These are phyloP conservation scores for Cynara cardunculus DNA, from an alignment of 129 eudicot genomes.

Conservation along the genomic window DNA sequence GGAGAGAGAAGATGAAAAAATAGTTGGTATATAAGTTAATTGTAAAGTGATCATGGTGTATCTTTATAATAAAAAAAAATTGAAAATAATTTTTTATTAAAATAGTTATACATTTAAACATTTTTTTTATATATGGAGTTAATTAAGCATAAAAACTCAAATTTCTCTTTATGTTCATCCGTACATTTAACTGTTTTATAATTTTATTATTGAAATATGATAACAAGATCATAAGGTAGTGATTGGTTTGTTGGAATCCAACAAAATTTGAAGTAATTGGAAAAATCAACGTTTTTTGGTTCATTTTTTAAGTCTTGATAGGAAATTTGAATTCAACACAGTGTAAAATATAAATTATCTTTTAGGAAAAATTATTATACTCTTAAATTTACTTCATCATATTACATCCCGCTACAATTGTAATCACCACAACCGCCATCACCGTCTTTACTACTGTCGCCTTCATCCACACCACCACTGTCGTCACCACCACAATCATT, in stretches of 20 bases:
- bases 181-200: not conserved
- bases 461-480: not conserved
- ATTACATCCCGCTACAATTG: not conserved
- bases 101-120: too few relatives aligned
- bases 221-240: not conserved
- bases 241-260: not conserved
- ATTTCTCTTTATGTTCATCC: not conserved
- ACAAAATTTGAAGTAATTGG: not conserved
- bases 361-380: not conserved
- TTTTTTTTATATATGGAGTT: not conserved
- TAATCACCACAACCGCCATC: not conserved
- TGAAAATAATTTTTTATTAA: too few relatives aligned
- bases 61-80: too few relatives aligned
- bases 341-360: not conserved
- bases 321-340: not conserved
- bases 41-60: not conserved
- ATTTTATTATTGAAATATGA: too few relatives aligned
- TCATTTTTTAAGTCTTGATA: not conserved
- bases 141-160: not conserved
- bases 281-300: not conserved
- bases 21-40: not conserved
- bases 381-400: not conserved
- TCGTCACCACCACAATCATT: not conserved
- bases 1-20: too few relatives aligned
- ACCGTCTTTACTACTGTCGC: not conserved